A percentile compares a stretch with the other conserved stretches of the same genome.
Evolutionary conservation across 768 basidiomycete genomes (phyloP).

Genomic region (Mrakia gelida): DNA sequence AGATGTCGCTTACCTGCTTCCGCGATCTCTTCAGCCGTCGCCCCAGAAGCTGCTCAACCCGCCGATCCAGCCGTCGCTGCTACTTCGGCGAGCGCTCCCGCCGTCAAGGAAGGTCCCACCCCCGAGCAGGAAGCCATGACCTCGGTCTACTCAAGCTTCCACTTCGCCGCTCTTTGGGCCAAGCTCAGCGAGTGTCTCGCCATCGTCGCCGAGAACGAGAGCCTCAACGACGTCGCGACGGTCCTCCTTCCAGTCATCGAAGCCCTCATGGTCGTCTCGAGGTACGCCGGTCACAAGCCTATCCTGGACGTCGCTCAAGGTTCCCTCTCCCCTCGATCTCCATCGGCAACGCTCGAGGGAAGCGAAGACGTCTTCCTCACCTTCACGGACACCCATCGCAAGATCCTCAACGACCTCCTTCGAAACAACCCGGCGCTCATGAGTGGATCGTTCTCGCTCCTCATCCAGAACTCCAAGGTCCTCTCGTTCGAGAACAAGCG

Average conservation of each 20-base stretch:
- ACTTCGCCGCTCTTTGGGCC: constrained; percentile 81
- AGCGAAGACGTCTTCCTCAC: constrained; percentile 78
- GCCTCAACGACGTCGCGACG: constrained; percentile 81
- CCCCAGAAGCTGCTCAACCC: constrained; percentile 34
- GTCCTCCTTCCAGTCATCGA: constrained; percentile 92
- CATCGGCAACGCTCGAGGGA: constrained; percentile 24
- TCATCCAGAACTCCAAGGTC: constrained; percentile 92
- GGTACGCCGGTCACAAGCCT: constrained; percentile 73
- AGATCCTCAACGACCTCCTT: constrained; percentile 93
- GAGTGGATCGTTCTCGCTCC: constrained; percentile 94
- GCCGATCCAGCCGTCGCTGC: constrained; percentile 6
- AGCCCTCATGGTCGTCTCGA: constrained; percentile 96
- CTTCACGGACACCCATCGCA: constrained; percentile 90
- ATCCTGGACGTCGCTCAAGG: constrained; percentile 10
- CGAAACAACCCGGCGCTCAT: constrained; percentile 96
- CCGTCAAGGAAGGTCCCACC: constrained; percentile 6
- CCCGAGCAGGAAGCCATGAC: constrained; percentile 62
- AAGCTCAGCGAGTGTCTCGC: constrained; percentile 83
- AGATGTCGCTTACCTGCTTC: not conserved
- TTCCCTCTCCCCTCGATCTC: constrained; percentile 50
- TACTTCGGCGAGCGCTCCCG: not conserved
- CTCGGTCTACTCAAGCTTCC: constrained; percentile 83
- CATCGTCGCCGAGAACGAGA: constrained; percentile 70
- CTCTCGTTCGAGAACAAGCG: constrained; percentile 99
- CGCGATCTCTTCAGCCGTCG: not conserved